Percentiles rank a stretch among this genome's conserved stretches.
Evolutionary conservation across 2,329 filamentous ascomycete genomes (phyloP).

Genomic region (Diplodia seriata): DNA sequence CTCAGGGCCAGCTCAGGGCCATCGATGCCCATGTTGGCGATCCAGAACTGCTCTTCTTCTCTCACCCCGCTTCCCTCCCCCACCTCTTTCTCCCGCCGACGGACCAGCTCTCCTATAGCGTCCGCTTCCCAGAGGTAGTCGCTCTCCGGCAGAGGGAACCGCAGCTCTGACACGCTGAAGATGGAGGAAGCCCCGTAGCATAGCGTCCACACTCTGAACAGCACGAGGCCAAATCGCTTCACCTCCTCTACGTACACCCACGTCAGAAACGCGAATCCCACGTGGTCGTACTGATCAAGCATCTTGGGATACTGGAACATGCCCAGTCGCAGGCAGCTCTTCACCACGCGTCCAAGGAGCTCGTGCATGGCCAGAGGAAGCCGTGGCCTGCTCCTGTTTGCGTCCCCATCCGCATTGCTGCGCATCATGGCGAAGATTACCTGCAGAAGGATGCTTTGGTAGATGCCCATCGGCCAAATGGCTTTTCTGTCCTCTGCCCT

Average conservation of each 20-base stretch:
- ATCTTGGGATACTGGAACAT: neutral
- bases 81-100: neutral
- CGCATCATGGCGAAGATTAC: conserved; percentile 8
- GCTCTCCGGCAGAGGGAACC: conserved; percentile 7
- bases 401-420: neutral
- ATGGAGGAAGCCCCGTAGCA: neutral
- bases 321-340: neutral
- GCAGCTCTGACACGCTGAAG: neutral
- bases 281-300: neutral
- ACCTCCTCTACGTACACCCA: neutral
- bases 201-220: neutral
- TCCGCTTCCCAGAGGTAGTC: conserved; percentile 6
- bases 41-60: neutral
- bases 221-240: neutral
- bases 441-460: conserved; percentile 8
- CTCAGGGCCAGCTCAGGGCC: neutral
- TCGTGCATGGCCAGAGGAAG: neutral
- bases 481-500: neutral
- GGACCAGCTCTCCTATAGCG: neutral
- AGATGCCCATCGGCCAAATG: conserved; percentile 9
- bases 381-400: neutral
- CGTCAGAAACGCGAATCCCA: neutral
- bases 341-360: neutral
- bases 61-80: neutral
- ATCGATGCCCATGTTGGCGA: neutral